Evolutionary conservation across 176 grass and related monocot species (phyloP), one percentile per base, ranked within the genome.

Genomic region (Alopecurus myosuroides): DNA sequence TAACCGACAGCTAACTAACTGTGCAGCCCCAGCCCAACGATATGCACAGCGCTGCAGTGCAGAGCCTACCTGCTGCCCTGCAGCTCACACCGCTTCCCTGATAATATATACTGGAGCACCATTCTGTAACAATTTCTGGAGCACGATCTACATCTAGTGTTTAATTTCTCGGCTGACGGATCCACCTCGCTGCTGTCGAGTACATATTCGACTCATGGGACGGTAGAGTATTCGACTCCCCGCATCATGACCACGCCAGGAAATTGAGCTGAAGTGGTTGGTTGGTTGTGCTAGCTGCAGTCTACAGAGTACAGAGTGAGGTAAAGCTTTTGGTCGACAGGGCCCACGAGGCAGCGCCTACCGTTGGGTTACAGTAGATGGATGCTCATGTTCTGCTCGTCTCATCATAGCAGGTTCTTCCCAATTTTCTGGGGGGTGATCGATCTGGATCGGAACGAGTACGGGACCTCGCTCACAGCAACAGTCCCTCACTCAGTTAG

Each of bases 1-100:
- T 12, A 42, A 14, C 81, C 52, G 70, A 84, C 70, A 83, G 40
- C 70, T 74, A 62, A 74, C 81, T 62, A 83, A 83, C 57, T 34
- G 67, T 17, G 52, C 58, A 31, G 28, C 11, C 12, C 39, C 39
- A 20, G 33, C 48, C 44, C 46, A 36, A 34, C 61, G 31, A 29
- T 11, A 58, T 50, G 40, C n/a, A n/a, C n/a, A n/a, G n/a, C n/a
- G n/a, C n/a, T n/a, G n/a, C n/a, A n/a, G n/a, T n/a, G n/a, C 19
- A 44, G 50, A 81, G 35, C 65, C 65, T 70, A 70, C 65, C 45
- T 40, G 23, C 48, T 57, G 10, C 56, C 28, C 44, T 39, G 62
- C 62, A 51, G 36, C 36, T 22, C 56, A 45, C 25, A 31, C 25
- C 56, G 22, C 56, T 26, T 31, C 51, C 33, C 35, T 39, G 51